phyloP scores from a whole-genome alignment of 352 stramenopile species.

The Phytophthora tentaculata region DNA sequence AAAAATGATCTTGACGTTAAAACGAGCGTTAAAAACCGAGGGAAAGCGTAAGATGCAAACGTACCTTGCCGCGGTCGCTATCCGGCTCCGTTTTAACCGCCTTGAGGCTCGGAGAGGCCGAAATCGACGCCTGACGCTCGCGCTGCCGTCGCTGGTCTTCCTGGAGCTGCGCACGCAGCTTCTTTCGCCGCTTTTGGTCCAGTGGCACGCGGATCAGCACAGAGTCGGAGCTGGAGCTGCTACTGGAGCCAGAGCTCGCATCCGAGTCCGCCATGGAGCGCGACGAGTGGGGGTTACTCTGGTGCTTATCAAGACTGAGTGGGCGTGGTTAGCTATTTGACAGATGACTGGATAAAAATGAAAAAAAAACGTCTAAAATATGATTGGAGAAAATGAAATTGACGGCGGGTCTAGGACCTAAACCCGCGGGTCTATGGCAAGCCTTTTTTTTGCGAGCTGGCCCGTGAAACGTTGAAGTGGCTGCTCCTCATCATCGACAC shows the following conservation, averaged over 20 bases:
- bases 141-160: constrained; percentile 39
- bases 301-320: neutral
- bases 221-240: constrained; percentile 73
- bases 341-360: neutral
- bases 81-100: constrained; percentile 17
- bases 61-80: constrained; percentile 31
- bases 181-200: constrained; percentile 64
- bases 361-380: neutral
- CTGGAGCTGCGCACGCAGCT: constrained; percentile 61
- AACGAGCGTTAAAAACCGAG: constrained; percentile 6
- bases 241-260: constrained; percentile 60
- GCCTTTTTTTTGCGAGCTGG: too few relatives aligned
- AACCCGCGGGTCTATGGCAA: too few relatives aligned
- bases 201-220: constrained; percentile 79
- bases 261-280: constrained; percentile 39
- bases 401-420: too few relatives aligned
- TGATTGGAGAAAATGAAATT: neutral
- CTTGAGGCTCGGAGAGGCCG: constrained; percentile 1
- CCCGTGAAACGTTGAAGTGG: too few relatives aligned
- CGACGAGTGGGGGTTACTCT: constrained; percentile 17
- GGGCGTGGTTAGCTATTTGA: neutral
- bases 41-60: neutral
- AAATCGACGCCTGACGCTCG: constrained; percentile 15
- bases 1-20: constrained; percentile 10
- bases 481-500: too few relatives aligned